Conservation (phyloP, 2,329 filamentous ascomycete species). For the Aspergillus ibericus region DNA sequence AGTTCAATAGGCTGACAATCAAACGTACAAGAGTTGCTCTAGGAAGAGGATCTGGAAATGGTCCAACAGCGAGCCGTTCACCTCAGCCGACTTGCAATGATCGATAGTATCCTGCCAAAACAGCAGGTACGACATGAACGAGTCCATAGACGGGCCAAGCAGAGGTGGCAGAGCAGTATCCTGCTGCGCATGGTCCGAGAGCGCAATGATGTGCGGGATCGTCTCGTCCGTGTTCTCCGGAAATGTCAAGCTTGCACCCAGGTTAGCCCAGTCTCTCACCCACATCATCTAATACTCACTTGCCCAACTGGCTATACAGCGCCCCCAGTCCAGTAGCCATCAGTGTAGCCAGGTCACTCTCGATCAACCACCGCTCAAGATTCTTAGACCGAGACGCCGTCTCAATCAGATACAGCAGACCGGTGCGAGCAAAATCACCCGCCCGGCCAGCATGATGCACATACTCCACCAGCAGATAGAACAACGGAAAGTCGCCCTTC, state of each 20-base stretch:
- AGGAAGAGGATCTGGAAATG: slow-evolving; percentile 97
- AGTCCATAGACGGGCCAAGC: slow-evolving; percentile 83
- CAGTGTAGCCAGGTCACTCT: slow-evolving; percentile 90
- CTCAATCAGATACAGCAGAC: slow-evolving; percentile 92
- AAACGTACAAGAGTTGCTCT: slow-evolving; percentile 79
- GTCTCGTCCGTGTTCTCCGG: slow-evolving; percentile 64
- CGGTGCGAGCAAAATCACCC: slow-evolving; percentile 93
- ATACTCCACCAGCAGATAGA: slow-evolving; percentile 93
- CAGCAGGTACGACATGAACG: slow-evolving; percentile 88
- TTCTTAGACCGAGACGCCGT: slow-evolving; percentile 78
- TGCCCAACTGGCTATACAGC: slow-evolving; percentile 67
- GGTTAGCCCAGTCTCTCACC: background rate
- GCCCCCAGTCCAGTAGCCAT: slow-evolving; percentile 95
- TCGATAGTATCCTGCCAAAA: slow-evolving; percentile 99
- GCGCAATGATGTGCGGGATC: slow-evolving; percentile 77
- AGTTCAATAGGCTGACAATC: background rate
- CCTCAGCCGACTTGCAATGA: slow-evolving; percentile 87
- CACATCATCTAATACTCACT: slow-evolving; percentile 37
- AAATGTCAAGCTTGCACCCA: slow-evolving; percentile 66
- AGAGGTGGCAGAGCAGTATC: slow-evolving; percentile 74
- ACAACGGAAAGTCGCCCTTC: slow-evolving; percentile 90
- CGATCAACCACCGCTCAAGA: slow-evolving; percentile 93
- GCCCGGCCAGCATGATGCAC: slow-evolving; percentile 94
- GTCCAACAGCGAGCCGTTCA: slow-evolving; percentile 88
- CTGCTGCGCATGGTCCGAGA: slow-evolving; percentile 82